A percentile compares a stretch with the other conserved stretches of the same genome.
Conservation (phyloP, 495 filamentous ascomycete genomes). For the Parachaetomium inaequale region DNA sequence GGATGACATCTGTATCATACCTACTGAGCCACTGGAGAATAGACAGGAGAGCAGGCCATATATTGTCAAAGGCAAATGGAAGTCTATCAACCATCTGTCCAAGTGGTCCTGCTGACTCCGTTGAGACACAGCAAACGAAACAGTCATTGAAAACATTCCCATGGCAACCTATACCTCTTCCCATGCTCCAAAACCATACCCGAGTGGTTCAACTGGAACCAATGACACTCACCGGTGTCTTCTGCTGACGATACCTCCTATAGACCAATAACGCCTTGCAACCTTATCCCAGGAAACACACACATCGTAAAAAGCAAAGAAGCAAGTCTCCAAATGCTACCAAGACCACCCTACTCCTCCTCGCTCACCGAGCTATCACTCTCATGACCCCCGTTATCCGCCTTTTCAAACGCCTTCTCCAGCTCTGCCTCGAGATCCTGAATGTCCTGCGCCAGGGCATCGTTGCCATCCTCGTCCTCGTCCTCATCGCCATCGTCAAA, state of each 20-base stretch:
- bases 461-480: slow-evolving; percentile 9
- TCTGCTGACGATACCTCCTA: neutral
- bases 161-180: neutral
- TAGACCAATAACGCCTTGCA: neutral
- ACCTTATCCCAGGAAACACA: neutral
- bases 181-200: neutral
- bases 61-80: too few relatives aligned
- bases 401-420: slow-evolving; percentile 33
- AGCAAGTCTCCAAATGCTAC: neutral
- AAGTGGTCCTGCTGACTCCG: neutral
- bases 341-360: slow-evolving; percentile 24
- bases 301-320: neutral
- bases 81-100: neutral
- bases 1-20: too few relatives aligned
- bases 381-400: slow-evolving; percentile 20
- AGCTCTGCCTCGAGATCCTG: slow-evolving; percentile 40
- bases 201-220: neutral
- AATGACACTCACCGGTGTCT: neutral
- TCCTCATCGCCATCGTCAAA: slow-evolving; percentile 31
- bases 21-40: too few relatives aligned
- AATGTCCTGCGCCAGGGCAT: slow-evolving; percentile 7
- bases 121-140: neutral
- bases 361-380: slow-evolving; percentile 33
- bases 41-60: too few relatives aligned
- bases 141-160: neutral